Base-by-base conservation (phyloP, 2,329 filamentous ascomycete species). In the Penicillium sp. region DNA sequence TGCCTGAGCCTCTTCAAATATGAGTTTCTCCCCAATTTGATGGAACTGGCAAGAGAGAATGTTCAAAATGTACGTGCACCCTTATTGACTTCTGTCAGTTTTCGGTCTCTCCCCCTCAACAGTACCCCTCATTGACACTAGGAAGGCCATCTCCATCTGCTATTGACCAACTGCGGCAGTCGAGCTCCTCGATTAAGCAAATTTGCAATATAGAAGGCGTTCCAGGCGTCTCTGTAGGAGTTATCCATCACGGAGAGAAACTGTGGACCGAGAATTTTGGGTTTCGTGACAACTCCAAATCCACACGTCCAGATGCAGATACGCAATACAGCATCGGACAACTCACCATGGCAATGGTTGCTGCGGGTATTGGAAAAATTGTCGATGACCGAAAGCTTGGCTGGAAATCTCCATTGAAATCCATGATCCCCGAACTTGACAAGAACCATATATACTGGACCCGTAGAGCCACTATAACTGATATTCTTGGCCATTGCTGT, bases 321-420 rank as follows among this genome's bases (percentile, higher is more conserved):
- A 53, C 39, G 8, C 30, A 43, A 18, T 53, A 53, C 8, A 34
- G 51, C 19, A 27, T 49, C 23, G 45, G 45, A 16, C 27, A 40
- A 5, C 19, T 53, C 19, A 53, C 45, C 2, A 53, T 43, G 27
- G n/a, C 40, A 16, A 36, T 49, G 35, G 40, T 44, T 11, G 45
- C 51, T n/a, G 40, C 38, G 14, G 51, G 38, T 18, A 32, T 53
- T 46, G 51, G 45, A 2, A 44, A 35, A 18, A 26, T 53, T 7
- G 39, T 53, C 13, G 45, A 53, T 1, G 38, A 39, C 19, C 39
- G 39, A 18, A 53, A 49, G 14, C 11, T 53, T n/a, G 16, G 30
- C 13, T 53, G 51, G 51, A 49, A 39, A 14, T 49, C 45, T 2
- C 23, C 23, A 7, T 13, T 53, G 32, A 27, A 7, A 4, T 16